Evolutionary conservation across 768 basidiomycete species (phyloP), one percentile per base, ranked within the genome.

Genomic region (Leccinum subtestaceum): DNA sequence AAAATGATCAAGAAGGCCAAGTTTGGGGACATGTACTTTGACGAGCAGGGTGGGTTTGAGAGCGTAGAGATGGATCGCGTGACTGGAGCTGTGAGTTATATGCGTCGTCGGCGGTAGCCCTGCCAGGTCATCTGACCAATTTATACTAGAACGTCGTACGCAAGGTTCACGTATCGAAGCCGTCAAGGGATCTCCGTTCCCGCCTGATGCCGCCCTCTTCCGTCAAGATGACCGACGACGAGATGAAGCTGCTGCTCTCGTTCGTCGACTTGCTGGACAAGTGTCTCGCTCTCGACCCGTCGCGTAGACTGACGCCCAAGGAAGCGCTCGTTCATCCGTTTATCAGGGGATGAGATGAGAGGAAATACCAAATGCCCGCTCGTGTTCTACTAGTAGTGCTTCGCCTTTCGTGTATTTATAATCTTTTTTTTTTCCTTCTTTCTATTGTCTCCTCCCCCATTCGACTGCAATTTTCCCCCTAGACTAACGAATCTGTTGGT

Each of bases 1-100:
- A 94, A 93, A 75, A 86, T 93, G 86, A 89, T 98, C 73, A 97
- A 96, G 77, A 93, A 89, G 70, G 91, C 91, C 1, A 88, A 89
- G 70, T 98, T 98, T 74, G 93, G 91, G 1, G 88, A 93, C 52
- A 75, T 89, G 65, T 96, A 95, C 68, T 99, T 98, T 64, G 95
- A 98, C 67, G 95, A 97, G 52, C 86, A 90, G 79, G 87, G 91
- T 52, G 89, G 84, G 29, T 98, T 98, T 65, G 80, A 85, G 66
- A 90, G 85, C 62, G 80, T 93, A 5, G 95, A 95, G 73, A 86
- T 80, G 65, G 92, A 95, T 68, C 86, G 87, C 61, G 84, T 91
- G 32, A 92, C 91, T 4, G 91, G 93, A 17, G 80, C 82, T 58
- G 95, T 95, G 66, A 72, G 92, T 86, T 31, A 23, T 61, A 40